Evolutionary conservation across 1,284 basidiomycete genomes (phyloP).

Genomic region (Boletus smithii): DNA sequence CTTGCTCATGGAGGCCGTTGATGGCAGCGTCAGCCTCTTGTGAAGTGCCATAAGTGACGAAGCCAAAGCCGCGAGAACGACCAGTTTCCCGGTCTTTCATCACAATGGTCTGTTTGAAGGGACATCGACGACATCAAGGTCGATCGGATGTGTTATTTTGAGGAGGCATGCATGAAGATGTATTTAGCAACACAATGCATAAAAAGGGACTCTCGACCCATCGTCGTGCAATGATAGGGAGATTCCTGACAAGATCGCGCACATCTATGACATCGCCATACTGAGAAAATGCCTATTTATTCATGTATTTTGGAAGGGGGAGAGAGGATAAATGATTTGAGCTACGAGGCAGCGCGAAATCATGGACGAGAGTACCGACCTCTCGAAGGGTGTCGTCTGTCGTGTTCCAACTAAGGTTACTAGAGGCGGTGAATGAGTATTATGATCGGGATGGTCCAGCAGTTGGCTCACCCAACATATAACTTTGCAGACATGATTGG

Average conservation of each 20-base stretch:
- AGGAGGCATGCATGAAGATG: constrained; percentile 28
- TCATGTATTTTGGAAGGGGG: too few relatives aligned
- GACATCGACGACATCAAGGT: constrained; percentile 10
- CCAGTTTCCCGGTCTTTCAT: constrained; percentile 97
- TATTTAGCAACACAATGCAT: constrained; percentile 34
- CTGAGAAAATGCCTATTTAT: constrained; percentile 59
- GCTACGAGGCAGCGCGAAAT: constrained; percentile 29
- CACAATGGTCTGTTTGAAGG: constrained; percentile 74
- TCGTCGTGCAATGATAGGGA: constrained; percentile 36
- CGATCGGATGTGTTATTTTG: constrained; percentile 10
- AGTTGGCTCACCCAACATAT: constrained; percentile 76
- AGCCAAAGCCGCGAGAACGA: constrained; percentile 94
- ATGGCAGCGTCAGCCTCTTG: constrained; percentile 81
- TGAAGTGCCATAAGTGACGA: constrained; percentile 69
- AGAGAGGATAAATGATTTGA: constrained; percentile 15
- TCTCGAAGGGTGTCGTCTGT: constrained; percentile 79
- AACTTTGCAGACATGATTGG: constrained; percentile 69
- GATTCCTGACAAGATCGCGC: constrained; percentile 48
- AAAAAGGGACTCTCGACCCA: constrained; percentile 31
- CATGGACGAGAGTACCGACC: constrained; percentile 59
- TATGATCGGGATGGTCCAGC: constrained; percentile 22
- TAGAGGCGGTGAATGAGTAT: constrained; percentile 34
- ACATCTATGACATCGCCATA: constrained; percentile 72
- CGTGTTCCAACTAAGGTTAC: constrained; percentile 88
- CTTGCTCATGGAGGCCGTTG: constrained; percentile 76